Base-by-base conservation (phyloP, 805 yeast species). In the Candida easanensis region DNA sequence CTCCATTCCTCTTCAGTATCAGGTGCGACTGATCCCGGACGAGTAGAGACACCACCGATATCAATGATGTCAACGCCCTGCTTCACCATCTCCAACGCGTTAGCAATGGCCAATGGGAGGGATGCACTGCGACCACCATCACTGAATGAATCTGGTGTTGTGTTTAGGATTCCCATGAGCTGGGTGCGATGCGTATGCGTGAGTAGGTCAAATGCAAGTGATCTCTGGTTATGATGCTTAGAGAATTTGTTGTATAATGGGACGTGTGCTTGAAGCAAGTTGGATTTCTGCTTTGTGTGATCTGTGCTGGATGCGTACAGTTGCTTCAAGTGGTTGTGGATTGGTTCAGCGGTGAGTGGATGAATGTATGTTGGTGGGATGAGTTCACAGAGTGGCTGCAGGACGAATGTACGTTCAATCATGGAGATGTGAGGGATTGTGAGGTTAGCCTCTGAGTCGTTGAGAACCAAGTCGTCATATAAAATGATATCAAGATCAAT, bases 141-240 rank as follows among this genome's bases (percentile, higher is more conserved):
- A 34, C 96, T 86, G 60, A 93, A 93, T 2, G 97, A 89, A 63
- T 93, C 97, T 0, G 97, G 96, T 0, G 99, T 93, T 17, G 84
- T 74, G 56, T 93, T 93, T 50, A 93, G 64, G 37, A 93, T 82
- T 1, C 88, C 93, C 99, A 93, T 93, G 34, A 89, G 60, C 39
- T 72, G 64, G 0, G 97, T 88, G n/a, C 65, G 66, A 6, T 69
- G 59, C 4, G 67, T 62, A 33, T 71, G 64, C 16, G 65, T 60
- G 18, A 70, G 48, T 3, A 74, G 68, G 54, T 80, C 84, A 52
- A 75, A 73, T 26, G 62, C 61, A 35, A 73, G 50, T 36, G 58
- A 59, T 35, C 59, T 56, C 22, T 63, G 43, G 7, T 44, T 39
- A 16, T 46, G 41, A 8, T 20, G 39, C 13, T 45, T 22, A 34